Evolutionary conservation across 2,329 filamentous ascomycete species (phyloP), one percentile per base, ranked within the genome.

Genomic region (Monosporascus ibericus): DNA sequence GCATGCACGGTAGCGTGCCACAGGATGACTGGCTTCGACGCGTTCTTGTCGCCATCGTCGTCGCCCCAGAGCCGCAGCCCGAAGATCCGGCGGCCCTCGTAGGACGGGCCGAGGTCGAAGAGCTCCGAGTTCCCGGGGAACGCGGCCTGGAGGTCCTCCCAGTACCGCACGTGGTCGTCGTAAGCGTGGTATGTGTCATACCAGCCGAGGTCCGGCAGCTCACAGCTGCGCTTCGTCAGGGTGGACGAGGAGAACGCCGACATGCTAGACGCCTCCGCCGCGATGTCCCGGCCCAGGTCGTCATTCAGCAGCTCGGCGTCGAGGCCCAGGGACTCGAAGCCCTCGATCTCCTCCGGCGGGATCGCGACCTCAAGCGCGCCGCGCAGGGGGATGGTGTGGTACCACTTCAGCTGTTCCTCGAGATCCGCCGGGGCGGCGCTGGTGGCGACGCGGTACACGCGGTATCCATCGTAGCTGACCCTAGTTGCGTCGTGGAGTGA

Each of bases 1-100:
- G 77, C 75, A 60, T 82, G 78, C 1, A 79, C 74, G 44, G 74
- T 80, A 20, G 75, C 73, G 53, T 81, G 78, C 55, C 74, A 74
- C 20, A 79, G 66, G 27, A 78, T 65, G 18, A 73, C 77, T 24
- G 75, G 74, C 61, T 77, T 77, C 22, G 42, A 25, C 17, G 22
- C 5, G n/a, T 46, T 46, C 14, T 4, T 27, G 14, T 73, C 74
- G n/a, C 67, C 69, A 1, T 70, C 70, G 11, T 61, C 63, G 2
- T 63, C 63, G 7, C 77, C 77, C 64, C 70, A 80, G 25, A 80
- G 65, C 55, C 79, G 77, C 47, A 80, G 58, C 0, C 83, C 87
- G 17, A 80, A 78, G 48, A 90, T 87, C 51, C 68, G 62, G 27
- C 75, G 66, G 9, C 74, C 75, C 58, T 77, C 63, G 40, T 70